A percentile compares a stretch with the other conserved stretches of the same genome.
Evolutionary conservation across 345 rosid species (phyloP).

Genomic region (Citrus reticulata): DNA sequence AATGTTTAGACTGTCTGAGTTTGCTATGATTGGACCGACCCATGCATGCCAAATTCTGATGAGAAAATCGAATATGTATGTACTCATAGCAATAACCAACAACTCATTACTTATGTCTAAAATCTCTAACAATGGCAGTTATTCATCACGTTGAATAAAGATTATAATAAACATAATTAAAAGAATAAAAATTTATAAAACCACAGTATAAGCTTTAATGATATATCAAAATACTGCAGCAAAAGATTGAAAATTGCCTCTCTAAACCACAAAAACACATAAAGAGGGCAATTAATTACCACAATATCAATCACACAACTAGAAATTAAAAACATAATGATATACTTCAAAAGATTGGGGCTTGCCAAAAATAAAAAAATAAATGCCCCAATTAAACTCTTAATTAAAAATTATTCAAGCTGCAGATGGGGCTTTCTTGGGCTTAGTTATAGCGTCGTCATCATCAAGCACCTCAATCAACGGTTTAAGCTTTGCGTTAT

Average conservation of each 20-base stretch:
- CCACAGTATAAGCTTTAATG: not conserved
- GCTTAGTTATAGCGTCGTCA: not conserved
- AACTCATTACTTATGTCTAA: no score
- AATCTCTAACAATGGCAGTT: no score
- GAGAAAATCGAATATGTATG: no score
- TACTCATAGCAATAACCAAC: no score
- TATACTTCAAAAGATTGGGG: not conserved
- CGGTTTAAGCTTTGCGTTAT: not conserved
- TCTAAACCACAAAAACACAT: not conserved
- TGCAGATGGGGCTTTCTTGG: not conserved
- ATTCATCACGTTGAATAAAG: no score
- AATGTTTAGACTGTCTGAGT: no score
- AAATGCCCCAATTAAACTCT: no score
- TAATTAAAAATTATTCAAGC: not conserved
- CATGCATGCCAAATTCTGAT: no score
- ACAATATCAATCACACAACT: not conserved
- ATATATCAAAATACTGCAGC: not conserved
- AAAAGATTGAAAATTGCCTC: not conserved
- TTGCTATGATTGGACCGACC: no score
- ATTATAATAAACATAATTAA: no score
- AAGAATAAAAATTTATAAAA: not conserved
- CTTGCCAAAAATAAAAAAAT: not conserved
- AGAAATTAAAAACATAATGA: not conserved
- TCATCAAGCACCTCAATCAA: not conserved
- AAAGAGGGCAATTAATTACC: not conserved